Conservation (phyloP, 2,329 filamentous ascomycete genomes). For the Xylariaceae sp. region DNA sequence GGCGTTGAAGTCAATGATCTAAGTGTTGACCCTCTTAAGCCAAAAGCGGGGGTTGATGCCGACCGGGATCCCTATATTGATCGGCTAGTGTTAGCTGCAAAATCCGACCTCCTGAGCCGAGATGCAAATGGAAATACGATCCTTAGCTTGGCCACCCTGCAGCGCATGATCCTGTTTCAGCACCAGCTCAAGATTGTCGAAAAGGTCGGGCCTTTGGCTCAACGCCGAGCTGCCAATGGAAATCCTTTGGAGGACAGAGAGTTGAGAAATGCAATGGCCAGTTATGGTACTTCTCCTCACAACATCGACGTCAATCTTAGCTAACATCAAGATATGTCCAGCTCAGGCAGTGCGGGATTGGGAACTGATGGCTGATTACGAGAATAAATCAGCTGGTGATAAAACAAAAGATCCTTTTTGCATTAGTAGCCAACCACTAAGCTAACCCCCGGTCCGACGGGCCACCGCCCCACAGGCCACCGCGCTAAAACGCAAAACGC, state of each 20-base stretch:
- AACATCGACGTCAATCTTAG: background rate
- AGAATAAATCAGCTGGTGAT: background rate
- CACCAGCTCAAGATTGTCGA: background rate
- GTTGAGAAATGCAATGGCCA: background rate
- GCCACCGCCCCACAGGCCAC: no score
- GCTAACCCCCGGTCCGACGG: no score
- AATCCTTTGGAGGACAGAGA: background rate
- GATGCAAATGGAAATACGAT: background rate
- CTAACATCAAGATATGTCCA: background rate
- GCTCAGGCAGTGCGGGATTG: slow-evolving; percentile 3
- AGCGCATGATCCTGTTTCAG: background rate
- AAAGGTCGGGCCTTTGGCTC: background rate
- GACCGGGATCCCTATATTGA: background rate
- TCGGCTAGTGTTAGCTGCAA: background rate
- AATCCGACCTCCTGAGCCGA: background rate
- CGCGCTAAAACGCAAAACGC: no score
- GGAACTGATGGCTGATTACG: background rate
- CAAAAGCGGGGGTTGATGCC: background rate
- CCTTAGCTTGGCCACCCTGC: background rate
- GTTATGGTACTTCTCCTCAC: background rate
- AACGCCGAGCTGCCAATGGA: background rate
- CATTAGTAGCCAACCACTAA: slow-evolving; percentile 1
- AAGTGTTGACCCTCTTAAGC: no score
- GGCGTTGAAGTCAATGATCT: no score
- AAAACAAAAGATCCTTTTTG: background rate